Conservation (phyloP, 768 basidiomycete genomes). For the Harrya chromipes region DNA sequence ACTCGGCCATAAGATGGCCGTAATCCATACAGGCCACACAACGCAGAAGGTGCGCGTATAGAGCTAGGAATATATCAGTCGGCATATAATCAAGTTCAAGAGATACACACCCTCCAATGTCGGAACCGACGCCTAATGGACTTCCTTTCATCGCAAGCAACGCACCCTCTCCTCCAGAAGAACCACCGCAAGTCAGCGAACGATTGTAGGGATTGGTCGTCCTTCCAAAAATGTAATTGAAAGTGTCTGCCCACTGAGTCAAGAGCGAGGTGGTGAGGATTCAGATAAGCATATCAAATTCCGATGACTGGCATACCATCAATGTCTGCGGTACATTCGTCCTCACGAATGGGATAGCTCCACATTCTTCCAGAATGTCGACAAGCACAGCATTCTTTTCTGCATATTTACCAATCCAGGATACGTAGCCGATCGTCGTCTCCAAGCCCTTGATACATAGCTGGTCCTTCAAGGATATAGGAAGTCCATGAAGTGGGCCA, state of each 20-base stretch:
- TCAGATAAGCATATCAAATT: not conserved
- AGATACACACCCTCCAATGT: slow-evolving; percentile 65
- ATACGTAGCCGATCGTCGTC: slow-evolving; percentile 72
- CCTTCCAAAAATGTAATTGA: slow-evolving; percentile 58
- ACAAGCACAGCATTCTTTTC: slow-evolving; percentile 59
- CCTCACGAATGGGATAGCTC: slow-evolving; percentile 69
- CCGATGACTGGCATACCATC: slow-evolving; percentile 44
- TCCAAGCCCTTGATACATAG: slow-evolving; percentile 66
- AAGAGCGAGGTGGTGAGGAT: not conserved
- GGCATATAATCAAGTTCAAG: not conserved
- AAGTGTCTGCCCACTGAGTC: slow-evolving; percentile 69
- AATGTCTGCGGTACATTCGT: slow-evolving; percentile 77
- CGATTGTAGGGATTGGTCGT: slow-evolving; percentile 77
- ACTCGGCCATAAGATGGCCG: slow-evolving; percentile 67
- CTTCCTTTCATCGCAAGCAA: slow-evolving; percentile 51
- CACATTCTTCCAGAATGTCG: slow-evolving; percentile 61
- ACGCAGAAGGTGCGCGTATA: slow-evolving; percentile 63
- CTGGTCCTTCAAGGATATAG: slow-evolving; percentile 75
- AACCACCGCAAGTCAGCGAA: slow-evolving; percentile 70
- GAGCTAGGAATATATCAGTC: slow-evolving; percentile 42
- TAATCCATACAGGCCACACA: slow-evolving; percentile 69
- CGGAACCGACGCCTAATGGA: slow-evolving; percentile 68
- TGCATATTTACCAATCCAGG: slow-evolving; percentile 62
- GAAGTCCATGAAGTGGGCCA: slow-evolving; percentile 75
- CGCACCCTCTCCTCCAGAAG: slow-evolving; percentile 85